Evolutionary conservation across 176 grass and related monocot genomes (phyloP).

Genomic region (Phoenix dactylifera): DNA sequence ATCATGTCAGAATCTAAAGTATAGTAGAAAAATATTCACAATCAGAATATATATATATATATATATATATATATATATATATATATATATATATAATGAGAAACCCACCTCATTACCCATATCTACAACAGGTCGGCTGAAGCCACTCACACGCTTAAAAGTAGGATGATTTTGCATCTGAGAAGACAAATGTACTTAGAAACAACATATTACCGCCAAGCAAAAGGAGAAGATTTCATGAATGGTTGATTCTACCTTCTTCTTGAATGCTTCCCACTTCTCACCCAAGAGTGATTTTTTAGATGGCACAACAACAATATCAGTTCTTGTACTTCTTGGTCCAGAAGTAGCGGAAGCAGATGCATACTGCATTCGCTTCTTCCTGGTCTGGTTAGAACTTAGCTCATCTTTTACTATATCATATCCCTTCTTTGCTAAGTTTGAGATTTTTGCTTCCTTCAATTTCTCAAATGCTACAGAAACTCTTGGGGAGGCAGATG

Average conservation of each 20-base stretch:
- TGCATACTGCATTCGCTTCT: constrained; percentile 42
- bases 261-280: constrained; percentile 86
- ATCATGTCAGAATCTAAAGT: constrained; percentile 2
- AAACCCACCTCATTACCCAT: constrained; percentile 20
- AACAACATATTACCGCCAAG: no score
- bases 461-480: constrained; percentile 50
- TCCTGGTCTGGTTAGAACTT: constrained; percentile 37
- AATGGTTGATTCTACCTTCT: constrained; percentile 49
- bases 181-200: background rate
- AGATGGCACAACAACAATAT: constrained; percentile 63
- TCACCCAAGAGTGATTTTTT: constrained; percentile 74
- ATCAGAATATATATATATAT: no score
- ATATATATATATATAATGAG: background rate
- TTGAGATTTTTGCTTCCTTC: constrained; percentile 50
- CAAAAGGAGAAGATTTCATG: no score
- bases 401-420: constrained; percentile 71
- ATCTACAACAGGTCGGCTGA: constrained; percentile 16
- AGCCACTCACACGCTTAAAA: constrained; percentile 16
- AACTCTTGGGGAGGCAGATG: constrained; percentile 45
- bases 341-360: constrained; percentile 34
- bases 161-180: constrained; percentile 26
- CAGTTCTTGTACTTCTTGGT: constrained; percentile 40
- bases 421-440: constrained; percentile 57
- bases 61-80: no score
- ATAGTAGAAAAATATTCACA: background rate